Evolutionary conservation across 805 yeast genomes (phyloP), one percentile per base, ranked within the genome.

Genomic region (Yueomyces sp.): DNA sequence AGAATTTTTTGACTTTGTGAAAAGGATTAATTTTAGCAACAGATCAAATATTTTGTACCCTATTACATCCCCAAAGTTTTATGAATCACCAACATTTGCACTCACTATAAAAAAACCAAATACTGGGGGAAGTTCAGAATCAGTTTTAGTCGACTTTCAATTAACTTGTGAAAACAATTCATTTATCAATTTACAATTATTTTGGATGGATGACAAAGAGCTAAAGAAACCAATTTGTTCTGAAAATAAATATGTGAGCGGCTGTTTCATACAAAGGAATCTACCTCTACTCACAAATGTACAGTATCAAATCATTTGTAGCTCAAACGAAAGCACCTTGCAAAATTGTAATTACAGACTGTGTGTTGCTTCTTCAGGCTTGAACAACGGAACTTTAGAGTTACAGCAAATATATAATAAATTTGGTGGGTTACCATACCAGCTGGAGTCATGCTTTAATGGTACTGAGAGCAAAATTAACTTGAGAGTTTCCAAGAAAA

Each of bases 351-450:
- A 19, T 19, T 19, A 19, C 19, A 19, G 19, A 19, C 19, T 19
- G 19, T 19, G 19, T 19, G 19, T 19, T 19, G 19, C 19, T 19
- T 19, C 19, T 19, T 19, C 19, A 19, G 19, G 19, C 19, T 19
- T 19, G 19, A 19, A 19, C 19, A 19, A 19, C 19, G 19, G 19
- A 36, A 36, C 26, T 1, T 37, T 47, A n/a, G 29, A 38, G 4
- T 26, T 52, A 9, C 40, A 45, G 37, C 45, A 48, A 39, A 45
- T 49, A 3, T 51, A 38, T 39, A 45, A 44, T 6, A 50, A 49
- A 28, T 56, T 43, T 45, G 60, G 59, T n/a, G 53, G 52, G 4
- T 41, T 52, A 6, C 52, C 55, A 4, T 50, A 52, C 33, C 58
- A 56, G 26, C 26, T 41, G 6, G 19, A 19, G 19, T 19, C 19